Evolutionary conservation across 2,329 filamentous ascomycete genomes (phyloP), one percentile per base, ranked within the genome.

Genomic region (Endothia cerciana): DNA sequence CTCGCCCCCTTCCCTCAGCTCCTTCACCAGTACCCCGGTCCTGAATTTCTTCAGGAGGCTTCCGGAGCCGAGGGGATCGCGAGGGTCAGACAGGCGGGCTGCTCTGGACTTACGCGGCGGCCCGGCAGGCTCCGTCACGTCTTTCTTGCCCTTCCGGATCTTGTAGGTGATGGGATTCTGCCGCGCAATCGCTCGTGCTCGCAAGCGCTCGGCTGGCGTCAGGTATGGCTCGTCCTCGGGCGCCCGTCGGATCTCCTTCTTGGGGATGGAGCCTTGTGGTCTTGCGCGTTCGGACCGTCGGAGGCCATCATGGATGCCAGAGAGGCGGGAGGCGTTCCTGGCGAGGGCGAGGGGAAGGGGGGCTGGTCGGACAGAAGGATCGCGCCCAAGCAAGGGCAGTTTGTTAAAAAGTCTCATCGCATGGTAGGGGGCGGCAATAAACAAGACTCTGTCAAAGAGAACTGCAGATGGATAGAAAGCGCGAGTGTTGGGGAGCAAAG

Each of bases 241-340:
- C 1, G 57, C n/a, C 22, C 45, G 57, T 28, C 66, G 66, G 7
- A 66, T 62, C 19, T 69, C 65, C 36, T 40, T 64, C 41, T 36
- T 71, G 4, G 62, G 56, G 33, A 70, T 69, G 58, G 73, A 73
- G 15, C 75, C 75, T 63, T 77, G 76, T 22, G 73, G 73, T 60
- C 73, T 70, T 43, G 73, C 72, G 63, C 75, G 76, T 65, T 78
- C 69, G 25, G 77, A 79, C 43, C 72, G 68, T 33, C 88, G 86
- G 63, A 92, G 81, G 17, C 90, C 90, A 56, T 84, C 82, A 70
- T 88, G 85, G 72, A 93, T 93, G 53, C 89, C 90, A 11, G 89
- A 90, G 67, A 92, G 82, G 25, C 66, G 66, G 51, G 87, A 89
- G 28, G 85, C 83, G 72, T 79, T 73, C 67, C 83, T 81, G 41